Evolutionary conservation across 2,329 filamentous ascomycete species (phyloP).

Genomic region (Paracoccidioides lutzii): DNA sequence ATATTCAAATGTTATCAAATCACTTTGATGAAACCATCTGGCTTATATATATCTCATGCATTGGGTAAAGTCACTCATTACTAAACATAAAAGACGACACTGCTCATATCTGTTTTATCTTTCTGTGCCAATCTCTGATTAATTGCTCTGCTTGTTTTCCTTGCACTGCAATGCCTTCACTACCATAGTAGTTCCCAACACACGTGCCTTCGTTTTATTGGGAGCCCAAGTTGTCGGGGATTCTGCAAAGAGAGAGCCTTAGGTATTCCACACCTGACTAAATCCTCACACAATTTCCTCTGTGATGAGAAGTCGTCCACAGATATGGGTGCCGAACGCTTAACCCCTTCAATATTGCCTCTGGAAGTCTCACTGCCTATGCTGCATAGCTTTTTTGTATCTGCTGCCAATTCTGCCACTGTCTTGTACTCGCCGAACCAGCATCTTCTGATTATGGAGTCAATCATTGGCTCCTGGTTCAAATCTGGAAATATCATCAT

Average conservation of each 20-base stretch:
- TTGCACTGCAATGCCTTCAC: no score
- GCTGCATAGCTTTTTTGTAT: not conserved
- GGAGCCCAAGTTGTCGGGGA: not conserved
- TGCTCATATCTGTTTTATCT: not conserved
- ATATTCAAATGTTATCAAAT: no score
- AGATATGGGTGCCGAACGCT: not conserved
- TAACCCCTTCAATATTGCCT: not conserved
- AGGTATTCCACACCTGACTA: not conserved
- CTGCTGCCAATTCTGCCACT: not conserved
- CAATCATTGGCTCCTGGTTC: not conserved
- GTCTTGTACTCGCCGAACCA: not conserved
- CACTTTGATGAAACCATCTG: no score
- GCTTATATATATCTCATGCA: no score
- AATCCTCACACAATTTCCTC: not conserved
- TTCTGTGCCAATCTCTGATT: not conserved
- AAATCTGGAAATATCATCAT: not conserved
- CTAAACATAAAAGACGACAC: not conserved
- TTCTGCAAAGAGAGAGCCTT: not conserved
- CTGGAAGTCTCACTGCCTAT: not conserved
- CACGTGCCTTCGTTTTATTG: no score
- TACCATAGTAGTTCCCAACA: no score
- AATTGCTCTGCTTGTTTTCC: no score
- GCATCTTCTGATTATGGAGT: not conserved
- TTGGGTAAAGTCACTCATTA: no score
- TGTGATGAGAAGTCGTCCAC: not conserved